Evolutionary conservation across 1,284 basidiomycete genomes (phyloP), one percentile per base, ranked within the genome.

Genomic region (Irpex rosettiformis): DNA sequence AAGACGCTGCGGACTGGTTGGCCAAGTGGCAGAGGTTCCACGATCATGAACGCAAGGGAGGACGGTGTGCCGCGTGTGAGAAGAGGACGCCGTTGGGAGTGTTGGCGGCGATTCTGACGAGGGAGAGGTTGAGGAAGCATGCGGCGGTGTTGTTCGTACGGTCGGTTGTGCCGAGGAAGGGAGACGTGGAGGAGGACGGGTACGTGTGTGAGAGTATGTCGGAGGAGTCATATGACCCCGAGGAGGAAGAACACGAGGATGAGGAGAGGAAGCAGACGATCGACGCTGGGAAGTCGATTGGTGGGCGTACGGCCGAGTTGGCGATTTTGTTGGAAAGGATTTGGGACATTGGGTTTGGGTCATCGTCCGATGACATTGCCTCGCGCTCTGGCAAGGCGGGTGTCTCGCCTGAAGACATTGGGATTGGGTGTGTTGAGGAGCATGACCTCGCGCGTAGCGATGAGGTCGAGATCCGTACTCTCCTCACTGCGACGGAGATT

Each of bases 271-370:
- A 69, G 54, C 74, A 72, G 52, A 83, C 82, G 0, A 70, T 88
- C 45, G 77, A 79, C 21, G 83, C 83, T 27, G 84, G 85, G 18
- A 76, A 76, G 55, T 82, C 85, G 56, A 77, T 90, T 10, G 85
- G 86, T 3, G 85, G 85, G 0, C 64, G 70, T n/a, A 76, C 81
- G 0, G 77, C 77, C 3, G 73, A 78, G 56, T 72, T 89, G 10
- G 85, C 80, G 1, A 73, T 77, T 58, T 68, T 77, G 10, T 72
- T 89, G 37, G 85, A 86, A 67, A 73, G 77, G 52, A 75, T 83
- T 56, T 85, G 82, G 75, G 74, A 73, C 55, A 69, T 69, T 10
- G 69, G 64, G 25, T 71, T 71, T 63, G 67, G 60, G 62, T 64
- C 68, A 8, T 65, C 67, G 37, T 33, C 5, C 30, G 67, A 67